These are phyloP conservation scores for Entomophthora muscae DNA, from an alignment of 371 early-diverging fungal genomes.

Conservation along the genomic window DNA sequence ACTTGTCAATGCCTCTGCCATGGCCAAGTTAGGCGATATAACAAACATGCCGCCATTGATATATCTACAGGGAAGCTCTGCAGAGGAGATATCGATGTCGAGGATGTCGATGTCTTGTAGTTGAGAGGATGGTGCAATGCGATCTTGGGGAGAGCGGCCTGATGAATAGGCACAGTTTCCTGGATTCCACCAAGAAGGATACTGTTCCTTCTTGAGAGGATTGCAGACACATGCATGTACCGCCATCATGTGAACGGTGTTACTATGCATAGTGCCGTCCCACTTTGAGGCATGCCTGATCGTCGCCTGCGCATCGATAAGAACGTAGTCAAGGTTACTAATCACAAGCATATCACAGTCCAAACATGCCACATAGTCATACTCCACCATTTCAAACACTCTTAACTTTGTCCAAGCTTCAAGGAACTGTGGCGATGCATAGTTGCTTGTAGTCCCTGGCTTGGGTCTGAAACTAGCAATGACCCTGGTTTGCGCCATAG, in stretches of 20 bases:
- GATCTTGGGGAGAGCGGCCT: neutral
- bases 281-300: neutral
- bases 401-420: slow-evolving; percentile 3
- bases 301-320: neutral
- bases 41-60: no score
- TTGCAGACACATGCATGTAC: slow-evolving; percentile 6
- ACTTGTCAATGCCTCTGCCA: no score
- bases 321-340: neutral
- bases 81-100: no score
- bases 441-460: neutral
- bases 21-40: no score
- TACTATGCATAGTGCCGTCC: neutral
- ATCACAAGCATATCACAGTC: slow-evolving; percentile 3
- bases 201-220: neutral
- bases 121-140: no score
- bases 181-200: slow-evolving; percentile 4
- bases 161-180: slow-evolving; percentile 1
- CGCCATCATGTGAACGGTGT: neutral
- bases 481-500: neutral
- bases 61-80: no score
- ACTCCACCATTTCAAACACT: neutral
- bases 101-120: no score
- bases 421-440: neutral
- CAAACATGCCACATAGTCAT: neutral
- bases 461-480: neutral